Base-by-base conservation (phyloP, 148 eudicot species). In the Polygonum aviculare region DNA sequence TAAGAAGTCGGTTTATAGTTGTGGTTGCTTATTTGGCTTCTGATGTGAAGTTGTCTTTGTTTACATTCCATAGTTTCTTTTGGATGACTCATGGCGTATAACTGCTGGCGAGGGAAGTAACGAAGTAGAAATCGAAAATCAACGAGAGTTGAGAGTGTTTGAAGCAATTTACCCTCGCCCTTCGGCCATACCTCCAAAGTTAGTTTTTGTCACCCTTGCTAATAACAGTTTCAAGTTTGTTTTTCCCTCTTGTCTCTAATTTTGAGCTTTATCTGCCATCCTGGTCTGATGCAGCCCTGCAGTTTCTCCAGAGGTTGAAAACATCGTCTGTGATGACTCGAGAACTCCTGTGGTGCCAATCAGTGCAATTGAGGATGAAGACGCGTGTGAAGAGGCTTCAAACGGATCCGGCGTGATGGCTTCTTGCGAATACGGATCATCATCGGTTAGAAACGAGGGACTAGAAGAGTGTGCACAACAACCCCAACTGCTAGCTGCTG, bases 111-210 rank as follows among this genome's bases (percentile, higher is more conserved):
- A 87, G 73, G 95, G 89, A 79, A 90, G 96, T 82, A 79, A 75
- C 72, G 93, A 93, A 74, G 79, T 78, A 48, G 92, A 86, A 77
- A 41, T 72, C 54, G 85, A 93, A 77, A 86, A 79, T 76, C 84
- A 84, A 69, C 84, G 95, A 16, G 95, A 90, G 73, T 79, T 86
- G 88, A 78, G 95, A 83, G 86, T 88, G 77, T 88, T 90, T 12
- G 97, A 92, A 83, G 94, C 95, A 18, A 83, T 88, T 69, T 92
- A 92, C 83, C 95, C 95, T 52, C 93, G 93, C n/a, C 80, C 84
- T 80, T 88, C 91, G 26, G 84, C 90, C 60, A 90, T 92, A 75
- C 97, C 97, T 79, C 83, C 86, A 76, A 87, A 90, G 97, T 92
- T 60, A 35, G 88, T 76, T 67, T 35, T 19, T 67, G n/a, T 50